phyloP scores from a whole-genome alignment of 169 alveolate species.

The Neospora caninum region DNA sequence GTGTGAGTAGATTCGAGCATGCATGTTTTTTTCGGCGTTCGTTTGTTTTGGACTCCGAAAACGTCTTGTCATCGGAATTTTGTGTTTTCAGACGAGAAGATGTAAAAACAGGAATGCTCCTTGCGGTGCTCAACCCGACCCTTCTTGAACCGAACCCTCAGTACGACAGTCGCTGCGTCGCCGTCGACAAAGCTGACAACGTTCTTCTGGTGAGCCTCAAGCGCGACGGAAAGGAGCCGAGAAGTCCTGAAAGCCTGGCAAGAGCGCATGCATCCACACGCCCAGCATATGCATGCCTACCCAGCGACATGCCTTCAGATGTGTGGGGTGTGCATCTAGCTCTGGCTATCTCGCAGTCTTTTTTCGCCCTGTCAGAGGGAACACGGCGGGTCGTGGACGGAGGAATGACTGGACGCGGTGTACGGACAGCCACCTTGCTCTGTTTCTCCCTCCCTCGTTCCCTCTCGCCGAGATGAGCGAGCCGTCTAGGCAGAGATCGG shows the following conservation, averaged over 20 bases:
- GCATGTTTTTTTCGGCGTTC: not conserved
- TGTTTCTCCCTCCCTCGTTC: too few species aligned
- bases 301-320: too few species aligned
- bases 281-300: too few species aligned
- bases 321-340: too few species aligned
- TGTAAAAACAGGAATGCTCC: slow-evolving; percentile 37
- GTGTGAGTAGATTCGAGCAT: too few species aligned
- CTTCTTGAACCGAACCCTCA: slow-evolving; percentile 17
- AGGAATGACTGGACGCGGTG: too few species aligned
- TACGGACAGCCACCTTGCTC: too few species aligned
- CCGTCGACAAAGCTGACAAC: slow-evolving; percentile 25
- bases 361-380: too few species aligned
- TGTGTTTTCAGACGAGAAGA: not conserved
- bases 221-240: not conserved
- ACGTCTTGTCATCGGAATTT: not conserved
- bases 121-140: slow-evolving; percentile 53
- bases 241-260: not conserved
- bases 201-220: not conserved
- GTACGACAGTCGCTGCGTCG: slow-evolving; percentile 12
- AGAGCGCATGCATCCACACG: not conserved
- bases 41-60: not conserved
- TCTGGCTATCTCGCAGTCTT: too few species aligned
- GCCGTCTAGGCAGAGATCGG: too few species aligned
- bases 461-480: too few species aligned
- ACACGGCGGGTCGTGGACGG: too few species aligned